phyloP scores from a whole-genome alignment of 1,139 yeast species.

The Diutina catenulata region DNA sequence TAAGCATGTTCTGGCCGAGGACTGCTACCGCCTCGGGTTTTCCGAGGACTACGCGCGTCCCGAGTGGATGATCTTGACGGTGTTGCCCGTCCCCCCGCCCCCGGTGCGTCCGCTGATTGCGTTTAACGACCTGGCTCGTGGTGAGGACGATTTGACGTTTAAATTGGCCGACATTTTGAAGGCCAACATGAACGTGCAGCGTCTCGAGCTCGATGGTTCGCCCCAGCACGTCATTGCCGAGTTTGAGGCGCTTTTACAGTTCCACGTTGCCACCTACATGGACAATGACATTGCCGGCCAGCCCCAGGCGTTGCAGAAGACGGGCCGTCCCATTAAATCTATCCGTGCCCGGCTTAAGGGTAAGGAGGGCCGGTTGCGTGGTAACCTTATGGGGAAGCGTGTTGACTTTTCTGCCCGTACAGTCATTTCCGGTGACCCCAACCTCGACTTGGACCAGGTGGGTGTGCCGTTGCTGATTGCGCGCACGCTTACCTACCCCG shows the following conservation, averaged over 20 bases:
- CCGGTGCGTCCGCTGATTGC: conserved; percentile 99
- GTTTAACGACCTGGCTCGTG: conserved; percentile 96
- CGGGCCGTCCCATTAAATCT: conserved; percentile 97
- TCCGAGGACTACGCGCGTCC: conserved; percentile 97
- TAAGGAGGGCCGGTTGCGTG: conserved; percentile 97
- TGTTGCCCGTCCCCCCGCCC: conserved; percentile 98
- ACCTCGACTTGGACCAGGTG: conserved; percentile 91
- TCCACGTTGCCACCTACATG: conserved; percentile 99
- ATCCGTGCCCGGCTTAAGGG: conserved; percentile 98
- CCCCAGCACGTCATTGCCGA: conserved; percentile 97
- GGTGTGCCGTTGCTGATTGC: conserved; percentile 98
- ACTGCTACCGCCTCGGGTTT: conserved; percentile 73
- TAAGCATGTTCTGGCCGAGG: conserved; percentile 81
- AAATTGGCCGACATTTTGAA: conserved; percentile 94
- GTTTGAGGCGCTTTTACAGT: conserved; percentile 89
- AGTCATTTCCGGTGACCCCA: conserved; percentile 98
- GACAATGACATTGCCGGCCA: conserved; percentile 99
- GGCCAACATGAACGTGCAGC: conserved; percentile 92
- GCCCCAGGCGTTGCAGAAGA: conserved; percentile 96
- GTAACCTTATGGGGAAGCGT: conserved; percentile 98
- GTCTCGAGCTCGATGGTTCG: conserved; percentile 95
- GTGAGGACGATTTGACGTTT: conserved; percentile 98
- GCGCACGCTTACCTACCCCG: conserved; percentile 90
- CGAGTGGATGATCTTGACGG: conserved; percentile 96
- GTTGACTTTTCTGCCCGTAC: conserved; percentile 99